Percentiles rank a stretch among this genome's conserved stretches.
Evolutionary conservation across 345 rosid species (phyloP).

Genomic region (Litchi chinensis): DNA sequence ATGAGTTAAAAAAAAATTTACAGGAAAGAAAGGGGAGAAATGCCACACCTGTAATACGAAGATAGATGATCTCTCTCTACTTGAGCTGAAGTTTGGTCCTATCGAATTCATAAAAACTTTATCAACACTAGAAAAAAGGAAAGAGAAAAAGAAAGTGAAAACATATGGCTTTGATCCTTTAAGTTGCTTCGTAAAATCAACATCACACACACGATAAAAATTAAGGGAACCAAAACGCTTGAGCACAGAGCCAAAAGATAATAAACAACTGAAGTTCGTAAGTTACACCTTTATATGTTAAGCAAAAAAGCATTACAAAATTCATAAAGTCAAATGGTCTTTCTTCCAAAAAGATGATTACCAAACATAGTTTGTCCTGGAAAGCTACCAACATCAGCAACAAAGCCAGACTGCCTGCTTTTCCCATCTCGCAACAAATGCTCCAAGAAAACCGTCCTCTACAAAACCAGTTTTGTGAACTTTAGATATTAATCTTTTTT

Average conservation of each 20-base stretch:
- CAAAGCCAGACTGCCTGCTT: constrained; percentile 26
- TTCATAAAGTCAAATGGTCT: not conserved
- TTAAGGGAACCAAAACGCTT: not conserved
- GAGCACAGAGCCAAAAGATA: constrained; percentile 6
- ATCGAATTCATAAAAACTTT: constrained; percentile 6
- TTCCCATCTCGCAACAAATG: constrained; percentile 30
- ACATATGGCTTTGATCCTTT: not conserved
- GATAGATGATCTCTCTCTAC: constrained; percentile 38
- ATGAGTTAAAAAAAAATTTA: not conserved
- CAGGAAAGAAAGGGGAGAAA: not conserved
- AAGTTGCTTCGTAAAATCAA: not conserved
- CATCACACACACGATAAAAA: not conserved
- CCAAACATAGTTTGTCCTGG: constrained; percentile 30
- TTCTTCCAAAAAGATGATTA: constrained; percentile 26
- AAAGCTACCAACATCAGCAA: constrained; percentile 17
- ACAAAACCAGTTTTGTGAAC: constrained; percentile 22
- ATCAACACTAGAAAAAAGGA: not conserved
- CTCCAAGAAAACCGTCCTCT: constrained; percentile 50
- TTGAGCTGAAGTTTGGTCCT: constrained; percentile 38
- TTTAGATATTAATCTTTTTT: not conserved
- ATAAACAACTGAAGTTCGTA: not conserved
- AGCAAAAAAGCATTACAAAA: not conserved
- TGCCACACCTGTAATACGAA: constrained; percentile 59
- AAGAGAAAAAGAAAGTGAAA: not conserved
- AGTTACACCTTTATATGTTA: not conserved